A percentile compares a stretch with the other conserved stretches of the same genome.
phyloP scores from a whole-genome alignment of 495 filamentous ascomycete genomes.

The Geoglossum glabrum region DNA sequence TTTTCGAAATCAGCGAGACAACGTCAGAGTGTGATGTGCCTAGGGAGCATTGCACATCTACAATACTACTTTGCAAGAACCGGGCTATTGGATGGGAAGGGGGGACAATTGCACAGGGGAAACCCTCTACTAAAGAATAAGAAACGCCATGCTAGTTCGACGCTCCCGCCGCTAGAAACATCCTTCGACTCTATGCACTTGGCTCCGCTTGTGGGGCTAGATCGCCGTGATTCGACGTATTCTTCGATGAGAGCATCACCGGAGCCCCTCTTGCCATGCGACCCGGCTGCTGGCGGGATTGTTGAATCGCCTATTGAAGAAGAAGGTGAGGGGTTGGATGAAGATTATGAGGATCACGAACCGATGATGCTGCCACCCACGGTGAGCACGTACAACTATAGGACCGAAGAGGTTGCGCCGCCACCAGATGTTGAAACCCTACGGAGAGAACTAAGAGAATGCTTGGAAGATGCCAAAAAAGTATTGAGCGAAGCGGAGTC shows the following conservation, averaged over 20 bases:
- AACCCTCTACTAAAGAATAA: constrained; percentile 37
- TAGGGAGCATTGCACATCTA: constrained; percentile 90
- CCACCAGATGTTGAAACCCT: constrained; percentile 66
- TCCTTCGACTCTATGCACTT: not conserved
- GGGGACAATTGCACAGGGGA: constrained; percentile 43
- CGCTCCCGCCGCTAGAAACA: not conserved
- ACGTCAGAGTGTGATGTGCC: constrained; percentile 80
- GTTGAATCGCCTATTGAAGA: constrained; percentile 36
- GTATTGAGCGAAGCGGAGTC: constrained; percentile 29
- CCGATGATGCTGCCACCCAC: constrained; percentile 79
- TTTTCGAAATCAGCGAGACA: constrained; percentile 81
- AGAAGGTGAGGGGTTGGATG: constrained; percentile 32
- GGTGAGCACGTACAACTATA: constrained; percentile 83
- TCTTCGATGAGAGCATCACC: constrained; percentile 18
- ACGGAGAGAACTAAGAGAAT: constrained; percentile 47
- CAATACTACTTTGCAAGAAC: constrained; percentile 98
- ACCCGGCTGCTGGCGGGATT: constrained; percentile 7
- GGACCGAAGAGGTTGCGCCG: constrained; percentile 66
- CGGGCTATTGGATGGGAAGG: constrained; percentile 81
- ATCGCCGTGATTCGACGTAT: constrained; percentile 14
- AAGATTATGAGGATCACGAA: constrained; percentile 38
- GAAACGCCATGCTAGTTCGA: constrained; percentile 22
- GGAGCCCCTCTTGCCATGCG: constrained; percentile 11
- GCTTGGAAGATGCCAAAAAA: constrained; percentile 43
- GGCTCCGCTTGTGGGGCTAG: not conserved